Evolutionary conservation across 2,329 filamentous ascomycete species (phyloP).

Genomic region (Claviceps maximensis): DNA sequence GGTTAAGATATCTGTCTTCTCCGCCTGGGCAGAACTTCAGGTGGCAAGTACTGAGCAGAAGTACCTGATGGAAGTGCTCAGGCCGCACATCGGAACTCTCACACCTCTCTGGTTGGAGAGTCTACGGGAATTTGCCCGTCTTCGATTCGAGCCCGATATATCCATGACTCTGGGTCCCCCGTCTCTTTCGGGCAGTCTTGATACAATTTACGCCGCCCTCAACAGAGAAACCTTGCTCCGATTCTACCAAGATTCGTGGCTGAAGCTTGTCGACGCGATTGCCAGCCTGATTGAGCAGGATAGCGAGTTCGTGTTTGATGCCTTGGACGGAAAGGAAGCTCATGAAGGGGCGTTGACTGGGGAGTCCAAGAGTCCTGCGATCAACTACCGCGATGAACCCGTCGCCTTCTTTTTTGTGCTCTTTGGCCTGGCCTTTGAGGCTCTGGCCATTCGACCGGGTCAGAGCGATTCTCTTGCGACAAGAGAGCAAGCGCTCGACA

Average conservation of each 20-base stretch:
- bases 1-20: conserved; percentile 96
- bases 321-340: conserved; percentile 70
- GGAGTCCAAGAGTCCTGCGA: conserved; percentile 55
- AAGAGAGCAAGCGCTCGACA: conserved; percentile 71
- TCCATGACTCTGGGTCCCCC: conserved; percentile 77
- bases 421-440: conserved; percentile 92
- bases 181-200: conserved; percentile 70
- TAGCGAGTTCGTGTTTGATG: conserved; percentile 94
- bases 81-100: conserved; percentile 76
- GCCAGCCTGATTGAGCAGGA: conserved; percentile 95
- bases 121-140: conserved; percentile 78
- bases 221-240: conserved; percentile 86
- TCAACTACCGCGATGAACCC: conserved; percentile 96
- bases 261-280: conserved; percentile 93
- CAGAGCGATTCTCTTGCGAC: conserved; percentile 42
- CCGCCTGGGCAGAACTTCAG: conserved; percentile 93
- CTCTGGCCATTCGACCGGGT: conserved; percentile 65
- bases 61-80: conserved; percentile 78
- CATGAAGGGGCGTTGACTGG: conserved; percentile 34
- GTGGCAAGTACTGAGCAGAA: conserved; percentile 86
- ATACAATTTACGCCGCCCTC: conserved; percentile 87
- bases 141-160: conserved; percentile 94
- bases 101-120: conserved; percentile 92
- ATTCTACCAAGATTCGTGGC: conserved; percentile 96
- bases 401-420: conserved; percentile 98